Percentiles rank a stretch among this genome's conserved stretches.
Conservation (phyloP, 306 rosid species). For the Dryas drummondii region DNA sequence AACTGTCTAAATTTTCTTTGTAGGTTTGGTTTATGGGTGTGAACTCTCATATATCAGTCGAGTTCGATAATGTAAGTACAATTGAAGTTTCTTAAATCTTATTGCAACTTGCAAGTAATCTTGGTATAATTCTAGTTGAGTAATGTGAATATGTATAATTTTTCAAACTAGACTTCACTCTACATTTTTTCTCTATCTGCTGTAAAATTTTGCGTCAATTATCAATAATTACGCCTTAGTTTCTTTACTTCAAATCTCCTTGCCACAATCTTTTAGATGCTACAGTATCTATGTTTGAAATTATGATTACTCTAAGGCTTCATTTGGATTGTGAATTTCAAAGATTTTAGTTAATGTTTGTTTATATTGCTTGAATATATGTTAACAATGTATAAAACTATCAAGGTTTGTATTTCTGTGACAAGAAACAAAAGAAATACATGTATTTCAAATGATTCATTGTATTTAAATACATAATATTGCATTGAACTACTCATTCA, state of each 20-base stretch:
- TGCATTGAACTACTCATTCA: not conserved
- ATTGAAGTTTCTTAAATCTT: conserved; percentile 24
- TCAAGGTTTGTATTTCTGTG: too few relatives aligned
- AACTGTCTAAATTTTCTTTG: conserved; percentile 35
- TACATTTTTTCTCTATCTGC: not conserved
- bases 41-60: conserved; percentile 76
- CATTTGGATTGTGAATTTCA: not conserved
- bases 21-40: conserved; percentile 96
- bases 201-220: not conserved
- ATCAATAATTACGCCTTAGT: not conserved
- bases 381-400: too few relatives aligned
- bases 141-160: not conserved
- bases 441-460: too few relatives aligned
- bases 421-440: too few relatives aligned
- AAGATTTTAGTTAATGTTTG: too few relatives aligned
- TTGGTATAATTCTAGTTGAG: conserved; percentile 8
- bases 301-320: not conserved
- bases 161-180: not conserved
- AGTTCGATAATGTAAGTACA: conserved; percentile 80
- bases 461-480: too few relatives aligned
- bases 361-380: too few relatives aligned
- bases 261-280: not conserved
- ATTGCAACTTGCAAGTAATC: conserved; percentile 10
- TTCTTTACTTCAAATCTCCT: not conserved
- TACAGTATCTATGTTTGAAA: not conserved